Evolutionary conservation across 2,329 filamentous ascomycete species (phyloP), one percentile per base, ranked within the genome.

Genomic region (Trichothecium roseum): DNA sequence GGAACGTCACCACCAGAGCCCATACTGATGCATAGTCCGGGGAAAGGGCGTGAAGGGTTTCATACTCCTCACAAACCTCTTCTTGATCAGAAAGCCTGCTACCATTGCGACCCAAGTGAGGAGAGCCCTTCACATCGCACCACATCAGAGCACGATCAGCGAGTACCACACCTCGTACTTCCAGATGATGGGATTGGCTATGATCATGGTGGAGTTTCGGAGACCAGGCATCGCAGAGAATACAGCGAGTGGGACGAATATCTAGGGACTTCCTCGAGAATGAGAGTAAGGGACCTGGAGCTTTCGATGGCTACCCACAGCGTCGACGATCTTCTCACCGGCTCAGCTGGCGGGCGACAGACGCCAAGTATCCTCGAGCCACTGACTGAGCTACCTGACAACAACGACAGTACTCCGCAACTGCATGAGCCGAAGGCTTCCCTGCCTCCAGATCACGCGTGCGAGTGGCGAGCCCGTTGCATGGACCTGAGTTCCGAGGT

Each of bases 391-490:
- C 18, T 13, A 5, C 17, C 18, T 18, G 26, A n/a, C 8, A 14
- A 41, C 35, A 2, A 36, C 41, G 16, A 39, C 38, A 26, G 35
- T 38, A 18, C 42, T 39, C 5, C 39, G 13, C 24, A 15, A 33
- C 46, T 54, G 30, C 49, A 54, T 28, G 55, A 49, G 8, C 56
- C 59, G 1, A 49, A 40, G 10, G 56, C 60, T 16, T 47, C 59
- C 17, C 49, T 57, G 32, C 52, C 57, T 18, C 50, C 55, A 12
- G 55, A 60, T 17, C 64, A 67, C 39, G 46, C 55, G 8, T 67
- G 64, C 42, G 47, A 46, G 30, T 69, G 55, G 66, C 60, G 57
- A 39, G 54, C 60, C 5, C 55, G 53, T 6, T 68, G 65, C 40
- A 44, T 60, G 37, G 51, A 55, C 14, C 44, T 69, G 37, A 57